Evolutionary conservation across 208 protist species (phyloP).

Genomic region (Porcisia hertigi): DNA sequence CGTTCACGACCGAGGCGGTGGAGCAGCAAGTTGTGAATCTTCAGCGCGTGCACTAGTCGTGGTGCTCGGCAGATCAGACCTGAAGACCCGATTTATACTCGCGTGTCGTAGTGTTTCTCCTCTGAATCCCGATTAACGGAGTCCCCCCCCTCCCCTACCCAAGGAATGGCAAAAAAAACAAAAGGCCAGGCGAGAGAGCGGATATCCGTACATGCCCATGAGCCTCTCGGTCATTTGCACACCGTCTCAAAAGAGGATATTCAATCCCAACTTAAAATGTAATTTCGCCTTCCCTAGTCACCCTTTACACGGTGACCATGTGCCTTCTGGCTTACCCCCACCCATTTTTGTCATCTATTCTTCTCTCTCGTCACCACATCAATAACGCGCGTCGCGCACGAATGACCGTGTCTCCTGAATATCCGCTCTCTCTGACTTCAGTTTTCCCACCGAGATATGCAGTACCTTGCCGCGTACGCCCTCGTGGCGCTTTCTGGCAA

Average conservation of each 20-base stretch:
- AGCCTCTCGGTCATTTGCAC: neutral
- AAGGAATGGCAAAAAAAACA: neutral
- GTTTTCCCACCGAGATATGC: conserved; percentile 61
- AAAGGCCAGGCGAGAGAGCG: neutral
- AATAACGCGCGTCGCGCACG: neutral
- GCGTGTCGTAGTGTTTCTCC: neutral
- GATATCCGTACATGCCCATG: neutral
- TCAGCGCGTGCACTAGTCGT: conserved; percentile 46
- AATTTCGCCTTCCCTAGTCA: neutral
- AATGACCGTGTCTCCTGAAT: too few species aligned
- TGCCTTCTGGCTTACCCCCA: too few species aligned
- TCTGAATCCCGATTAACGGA: neutral
- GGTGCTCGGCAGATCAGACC: neutral
- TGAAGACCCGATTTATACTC: too few species aligned
- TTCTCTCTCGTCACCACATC: neutral
- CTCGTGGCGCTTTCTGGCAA: conserved; percentile 86
- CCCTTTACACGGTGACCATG: neutral
- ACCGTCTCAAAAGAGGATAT: neutral
- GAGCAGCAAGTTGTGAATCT: conserved; percentile 44
- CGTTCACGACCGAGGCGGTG: conserved; percentile 33
- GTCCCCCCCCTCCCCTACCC: neutral
- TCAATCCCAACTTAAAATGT: neutral
- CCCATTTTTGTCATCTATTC: neutral
- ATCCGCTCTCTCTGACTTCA: neutral
- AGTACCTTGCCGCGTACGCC: conserved; percentile 93